Evolutionary conservation across 192 early-diverging fungal species (phyloP), one percentile per base, ranked within the genome.

Genomic region (Linnemannia zychae): DNA sequence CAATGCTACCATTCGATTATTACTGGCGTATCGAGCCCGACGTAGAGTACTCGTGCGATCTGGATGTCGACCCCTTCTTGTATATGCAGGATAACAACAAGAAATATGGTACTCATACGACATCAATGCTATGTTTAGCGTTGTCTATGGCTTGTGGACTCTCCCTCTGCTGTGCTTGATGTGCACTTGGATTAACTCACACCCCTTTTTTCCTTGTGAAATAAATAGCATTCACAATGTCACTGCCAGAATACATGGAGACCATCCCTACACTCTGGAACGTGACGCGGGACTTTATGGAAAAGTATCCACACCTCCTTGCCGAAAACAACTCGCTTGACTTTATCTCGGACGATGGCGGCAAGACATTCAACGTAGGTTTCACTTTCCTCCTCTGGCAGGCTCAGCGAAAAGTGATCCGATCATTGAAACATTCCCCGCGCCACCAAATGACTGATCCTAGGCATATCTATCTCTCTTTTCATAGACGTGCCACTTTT

Each of bases 11-110:
- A 33, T 93, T 92, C 57, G 95, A 97, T 82, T 97, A 93, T 87
- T 97, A 96, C 89, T 97, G 96, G 96, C 92, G 96, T 16, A 90
- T 97, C 63, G 96, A 97, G 84, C 96, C 96, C 9, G 92, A 92
- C 76, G 97, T 96, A 20, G 81, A 93, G 74, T 97, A 92, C 80
- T 91, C 87, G 71, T 97, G 97, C 82, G 92, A 96, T 76, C 89
- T 97, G n/a, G 86, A 92, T 75, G 93, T 95, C 87, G 97, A 97
- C 88, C 94, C 95, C 24, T 97, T 97, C 84, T 82, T 91, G 50
- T 95, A 82, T 65, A 96, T 97, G 95, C 90, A 92, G 52, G 88
- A 93, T 28, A 91, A 94, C 75, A 90, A 91, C 79, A 96, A 95
- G 79, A 95, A 93, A 89, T 97, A 97, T 87, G 93, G 91, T 89